Conservation (phyloP, 2,329 filamentous ascomycete species). For the Fragosphaeria purpurea region DNA sequence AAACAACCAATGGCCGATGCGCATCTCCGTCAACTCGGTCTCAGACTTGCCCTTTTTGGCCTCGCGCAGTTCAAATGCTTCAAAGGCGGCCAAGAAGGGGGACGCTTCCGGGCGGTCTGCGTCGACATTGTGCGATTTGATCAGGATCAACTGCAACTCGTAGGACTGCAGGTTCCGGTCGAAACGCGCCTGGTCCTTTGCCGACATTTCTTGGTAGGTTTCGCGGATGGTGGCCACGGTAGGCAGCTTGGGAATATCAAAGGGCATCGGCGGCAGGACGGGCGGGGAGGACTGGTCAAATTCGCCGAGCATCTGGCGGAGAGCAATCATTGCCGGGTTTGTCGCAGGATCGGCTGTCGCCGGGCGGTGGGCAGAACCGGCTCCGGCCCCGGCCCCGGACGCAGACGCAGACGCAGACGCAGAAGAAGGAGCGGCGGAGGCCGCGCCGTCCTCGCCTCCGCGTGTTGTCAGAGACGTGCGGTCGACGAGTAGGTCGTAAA, state of each 20-base stretch:
- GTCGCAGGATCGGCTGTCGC: slow-evolving; percentile 21
- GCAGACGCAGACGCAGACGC: no score
- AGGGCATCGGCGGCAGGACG: slow-evolving; percentile 83
- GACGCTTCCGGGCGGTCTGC: slow-evolving; percentile 41
- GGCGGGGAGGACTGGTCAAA: slow-evolving; percentile 85
- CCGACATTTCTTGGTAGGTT: slow-evolving; percentile 52
- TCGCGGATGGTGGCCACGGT: slow-evolving; percentile 54
- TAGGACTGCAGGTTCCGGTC: slow-evolving; percentile 65
- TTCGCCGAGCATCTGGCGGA: slow-evolving; percentile 73
- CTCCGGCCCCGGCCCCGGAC: slow-evolving; percentile 7
- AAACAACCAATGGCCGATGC: slow-evolving; percentile 73
- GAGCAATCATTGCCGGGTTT: slow-evolving; percentile 55
- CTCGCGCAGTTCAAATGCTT: slow-evolving; percentile 60
- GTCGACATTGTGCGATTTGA: slow-evolving; percentile 72
- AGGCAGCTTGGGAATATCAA: slow-evolving; percentile 73
- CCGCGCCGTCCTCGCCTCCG: slow-evolving; percentile 53
- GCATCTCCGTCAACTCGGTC: slow-evolving; percentile 59
- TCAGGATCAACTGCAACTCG: slow-evolving; percentile 67
- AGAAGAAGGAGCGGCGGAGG: neutral
- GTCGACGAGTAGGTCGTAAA: slow-evolving; percentile 86
- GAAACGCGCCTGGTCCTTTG: slow-evolving; percentile 66
- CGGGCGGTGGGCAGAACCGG: slow-evolving; percentile 21
- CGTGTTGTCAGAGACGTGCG: slow-evolving; percentile 68
- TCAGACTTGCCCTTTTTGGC: slow-evolving; percentile 49
- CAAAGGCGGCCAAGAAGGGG: slow-evolving; percentile 61